Evolutionary conservation across 768 basidiomycete species (phyloP).

Genomic region (Mycena capillaripes): DNA sequence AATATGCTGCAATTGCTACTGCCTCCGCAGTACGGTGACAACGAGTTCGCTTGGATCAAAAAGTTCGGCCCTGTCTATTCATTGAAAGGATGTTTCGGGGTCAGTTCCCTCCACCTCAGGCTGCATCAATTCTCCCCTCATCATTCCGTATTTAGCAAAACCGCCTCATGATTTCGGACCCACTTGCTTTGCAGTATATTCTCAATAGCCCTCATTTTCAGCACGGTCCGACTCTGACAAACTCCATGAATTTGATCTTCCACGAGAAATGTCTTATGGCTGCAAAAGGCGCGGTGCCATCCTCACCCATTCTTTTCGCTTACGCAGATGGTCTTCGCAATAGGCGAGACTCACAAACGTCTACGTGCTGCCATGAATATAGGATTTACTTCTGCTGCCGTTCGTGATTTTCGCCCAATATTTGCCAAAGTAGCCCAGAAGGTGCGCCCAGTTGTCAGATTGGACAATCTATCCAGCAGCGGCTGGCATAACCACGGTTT

Average conservation of each 20-base stretch:
- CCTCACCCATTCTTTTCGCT: background rate
- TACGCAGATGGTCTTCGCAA: background rate
- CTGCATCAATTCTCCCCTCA: background rate
- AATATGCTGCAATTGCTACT: conserved; percentile 21
- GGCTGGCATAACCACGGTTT: background rate
- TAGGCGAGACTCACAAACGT: conserved; percentile 22
- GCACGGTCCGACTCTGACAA: background rate
- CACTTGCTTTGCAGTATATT: conserved; percentile 13
- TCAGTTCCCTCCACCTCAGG: conserved; percentile 4
- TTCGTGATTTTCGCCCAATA: conserved; percentile 12
- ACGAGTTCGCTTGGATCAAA: conserved; percentile 16
- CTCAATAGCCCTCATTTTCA: conserved; percentile 10
- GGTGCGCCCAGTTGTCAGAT: background rate
- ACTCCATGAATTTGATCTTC: background rate
- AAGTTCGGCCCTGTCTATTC: conserved; percentile 19
- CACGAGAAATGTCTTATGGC: background rate
- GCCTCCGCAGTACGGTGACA: conserved; percentile 6
- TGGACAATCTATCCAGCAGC: background rate
- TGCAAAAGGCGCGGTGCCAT: background rate
- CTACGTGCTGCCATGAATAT: conserved; percentile 20
- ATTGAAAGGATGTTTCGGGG: conserved; percentile 21
- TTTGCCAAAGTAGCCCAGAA: conserved; percentile 15
- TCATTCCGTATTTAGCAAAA: conserved; percentile 6
- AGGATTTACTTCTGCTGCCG: conserved; percentile 8
- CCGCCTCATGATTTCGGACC: conserved; percentile 20